Base-by-base conservation (phyloP, 1,284 basidiomycete species). In the Grifola frondosa region DNA sequence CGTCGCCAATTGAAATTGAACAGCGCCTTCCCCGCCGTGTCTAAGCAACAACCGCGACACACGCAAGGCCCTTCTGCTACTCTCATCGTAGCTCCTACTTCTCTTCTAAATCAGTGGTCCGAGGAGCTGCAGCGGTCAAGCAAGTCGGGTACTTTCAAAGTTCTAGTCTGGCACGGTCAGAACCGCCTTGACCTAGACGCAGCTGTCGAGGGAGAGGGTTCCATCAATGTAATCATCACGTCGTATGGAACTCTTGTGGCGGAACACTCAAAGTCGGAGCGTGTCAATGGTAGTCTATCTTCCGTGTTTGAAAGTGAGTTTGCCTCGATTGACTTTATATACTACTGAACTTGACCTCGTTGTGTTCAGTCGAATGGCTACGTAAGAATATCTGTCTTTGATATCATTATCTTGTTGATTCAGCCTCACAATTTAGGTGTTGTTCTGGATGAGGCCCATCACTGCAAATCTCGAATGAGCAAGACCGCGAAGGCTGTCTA, bases 71-170 rank as follows among this genome's bases (percentile, higher is more conserved):
- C 62, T 0, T 52, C 68, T 4, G 89, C 91, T 0, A 98, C 95
- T 2, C 70, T 99, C 1, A 90, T 99, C 31, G 86, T 99, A 15
- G 93, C 92, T 13, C 96, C 96, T 0, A 92, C 97, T 16, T 94
- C 91, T 11, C 70, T 99, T 13, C 74, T 98, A 3, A 73, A 80
- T 20, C 96, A 99, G 63, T 99, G 96, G 96, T 75, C 81, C 10
- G 84, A 89, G 30, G 96, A 99, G 62, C 73, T 99, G 11, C 74
- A 83, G 53, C 74, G 83, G 16, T 87, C 81, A 6, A 84, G 87
- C 48, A 78, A 80, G 50, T 75, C 84, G 28, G 88, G 84, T 0
- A 78, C 81, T 1, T 56, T 96, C 12, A 75, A 78, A 47, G 71
- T 85, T 0, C 69, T 84, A 34, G 73, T 98, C 37, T 95, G 92